Evolutionary conservation across 495 filamentous ascomycete species (phyloP), one percentile per base, ranked within the genome.

Genomic region (Trichoderma orchidacearum): DNA sequence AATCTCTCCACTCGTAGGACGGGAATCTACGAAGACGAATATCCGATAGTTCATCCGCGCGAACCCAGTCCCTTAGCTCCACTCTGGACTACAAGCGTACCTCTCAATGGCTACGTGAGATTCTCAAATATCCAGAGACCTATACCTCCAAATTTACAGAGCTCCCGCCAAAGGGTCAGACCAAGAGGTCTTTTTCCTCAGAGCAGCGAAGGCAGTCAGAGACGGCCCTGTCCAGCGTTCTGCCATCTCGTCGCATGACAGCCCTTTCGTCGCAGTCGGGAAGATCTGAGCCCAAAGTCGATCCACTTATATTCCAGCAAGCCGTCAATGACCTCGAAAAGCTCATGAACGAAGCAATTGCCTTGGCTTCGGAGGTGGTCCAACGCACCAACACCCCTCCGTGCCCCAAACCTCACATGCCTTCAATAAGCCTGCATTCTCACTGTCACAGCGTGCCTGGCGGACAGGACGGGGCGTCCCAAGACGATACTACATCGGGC

Each of bases 291-390:
- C 50, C 31, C 3, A 45, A 11, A 1, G 30, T 67, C n/a, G 66
- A 69, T 55, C 45, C 58, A 17, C 59, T 64, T 7, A 62, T 66
- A 53, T 62, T 66, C 53, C 60, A 58, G 23, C 41, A 23, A 8
- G 71, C 71, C 7, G 64, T 77, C 59, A 63, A 61, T 15, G 67
- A 74, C 53, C 66, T 79, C 29, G 76, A 80, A 53, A 59, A 65
- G 41, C 66, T 79, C 12, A 65, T 79, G 17, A 66, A 64, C 32
- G 71, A 78, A 60, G 77, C 75, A 17, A 56, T 76, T 17, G 63
- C 61, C 0, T 61, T 80, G 18, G 75, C 73, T 17, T 64, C 69
- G 25, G 61, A 75, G 54, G 68, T 62, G 28, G 28, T 50, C 65
- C 63, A 13, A 62, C 67, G 15, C 59, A 66, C 61, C 45, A 56